phyloP scores from a whole-genome alignment of 1,284 basidiomycete species.

The Heterobasidion occidentale region DNA sequence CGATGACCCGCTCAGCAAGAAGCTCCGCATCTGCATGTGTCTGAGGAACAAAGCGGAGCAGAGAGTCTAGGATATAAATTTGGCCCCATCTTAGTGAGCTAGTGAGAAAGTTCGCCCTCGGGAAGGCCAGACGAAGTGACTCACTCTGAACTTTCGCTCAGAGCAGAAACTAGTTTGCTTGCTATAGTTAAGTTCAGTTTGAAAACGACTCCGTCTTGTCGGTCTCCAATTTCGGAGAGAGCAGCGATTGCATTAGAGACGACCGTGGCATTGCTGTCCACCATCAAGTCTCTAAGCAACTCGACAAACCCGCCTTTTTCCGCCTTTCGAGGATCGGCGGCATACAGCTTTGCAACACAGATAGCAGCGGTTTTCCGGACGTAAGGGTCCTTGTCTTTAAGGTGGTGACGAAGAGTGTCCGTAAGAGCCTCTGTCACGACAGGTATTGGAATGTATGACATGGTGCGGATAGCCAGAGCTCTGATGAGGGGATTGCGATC shows the following conservation, averaged over 20 bases:
- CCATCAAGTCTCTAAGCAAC: conserved; percentile 80
- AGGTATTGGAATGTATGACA: conserved; percentile 91
- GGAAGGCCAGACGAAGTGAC: conserved; percentile 19
- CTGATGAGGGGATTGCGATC: conserved; percentile 90
- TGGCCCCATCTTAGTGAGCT: conserved; percentile 84
- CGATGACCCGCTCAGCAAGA: conserved; percentile 88
- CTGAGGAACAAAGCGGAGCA: conserved; percentile 91
- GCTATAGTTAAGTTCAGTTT: conserved; percentile 78
- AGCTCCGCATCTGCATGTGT: conserved; percentile 85
- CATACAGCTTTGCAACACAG: conserved; percentile 87
- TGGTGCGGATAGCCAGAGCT: conserved; percentile 88
- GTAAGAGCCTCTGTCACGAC: conserved; percentile 73
- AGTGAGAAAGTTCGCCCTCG: conserved; percentile 4
- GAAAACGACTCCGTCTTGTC: conserved; percentile 86
- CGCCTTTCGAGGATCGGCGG: conserved; percentile 76
- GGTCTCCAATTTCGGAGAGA: conserved; percentile 86
- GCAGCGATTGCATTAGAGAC: conserved; percentile 93
- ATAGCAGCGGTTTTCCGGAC: conserved; percentile 96
- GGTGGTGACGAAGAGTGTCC: conserved; percentile 81
- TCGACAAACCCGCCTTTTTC: conserved; percentile 84
- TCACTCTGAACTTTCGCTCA: conserved; percentile 89
- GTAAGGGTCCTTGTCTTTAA: conserved; percentile 89
- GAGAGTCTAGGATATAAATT: conserved; percentile 94
- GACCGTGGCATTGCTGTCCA: conserved; percentile 92
- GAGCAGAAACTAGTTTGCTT: conserved; percentile 76